Evolutionary conservation across 257 asterid genomes (phyloP), one percentile per base, ranked within the genome.

Genomic region (Penstemon eatonii): DNA sequence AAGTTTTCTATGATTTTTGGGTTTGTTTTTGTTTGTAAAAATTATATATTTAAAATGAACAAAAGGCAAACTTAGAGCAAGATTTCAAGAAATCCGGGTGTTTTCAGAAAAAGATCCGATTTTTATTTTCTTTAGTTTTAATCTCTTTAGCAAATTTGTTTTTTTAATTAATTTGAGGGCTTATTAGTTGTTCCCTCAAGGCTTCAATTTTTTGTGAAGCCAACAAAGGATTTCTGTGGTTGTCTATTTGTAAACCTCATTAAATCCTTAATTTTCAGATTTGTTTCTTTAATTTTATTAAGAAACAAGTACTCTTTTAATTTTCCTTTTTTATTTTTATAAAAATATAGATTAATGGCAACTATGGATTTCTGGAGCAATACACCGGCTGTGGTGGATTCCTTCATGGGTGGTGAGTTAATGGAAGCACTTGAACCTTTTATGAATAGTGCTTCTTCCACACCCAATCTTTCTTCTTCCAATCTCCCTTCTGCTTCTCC

Each of bases 361-460:
- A 55, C 95, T 5, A 79, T 89, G 95, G 87, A 87, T 79, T 77
- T 82, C 73, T 89, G 96, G 95, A 82, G 78, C 78, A 78, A 82
- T 75, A 15, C 54, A 47, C 60, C 79, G 13, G 57, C 66, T 56
- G 66, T 78, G 60, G 72, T 82, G 72, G 90, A 86, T 51, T 84
- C 89, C 11, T 78, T 83, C 15, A 67, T 41, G 51, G 97, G 96
- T 55, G 88, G 95, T 56, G 99, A 94, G 71, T 53, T 94, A 0
- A 94, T 91, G 97, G 96, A 94, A 81, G 99, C 95, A 73, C 96
- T 94, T 83, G 96, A 81, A 43, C 97, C 99, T 85, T 94, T 94
- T 85, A 87, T 90, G 86, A 91, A 87, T 75, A 82, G 88, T 84
- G 88, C 87, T 83, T 76, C 87, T 60, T 77, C 85, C 79, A 56